These are phyloP conservation scores for Alternaria viburni DNA, from an alignment of 2,329 filamentous ascomycete genomes.

Conservation along the genomic window DNA sequence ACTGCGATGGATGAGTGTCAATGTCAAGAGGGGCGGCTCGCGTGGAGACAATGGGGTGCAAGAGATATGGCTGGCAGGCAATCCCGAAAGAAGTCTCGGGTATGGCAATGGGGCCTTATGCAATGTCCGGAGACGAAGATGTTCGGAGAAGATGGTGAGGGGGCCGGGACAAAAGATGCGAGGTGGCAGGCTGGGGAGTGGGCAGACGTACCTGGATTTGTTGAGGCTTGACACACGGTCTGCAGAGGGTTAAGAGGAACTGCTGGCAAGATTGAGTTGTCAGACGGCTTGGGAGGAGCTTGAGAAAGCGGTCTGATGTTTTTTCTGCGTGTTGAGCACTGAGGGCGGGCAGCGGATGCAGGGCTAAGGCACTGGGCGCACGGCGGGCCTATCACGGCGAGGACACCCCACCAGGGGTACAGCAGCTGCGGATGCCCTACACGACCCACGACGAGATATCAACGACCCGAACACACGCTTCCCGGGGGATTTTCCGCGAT, in stretches of 20 bases:
- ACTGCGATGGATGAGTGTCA: constrained; percentile 34
- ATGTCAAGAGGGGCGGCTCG: constrained; percentile 14
- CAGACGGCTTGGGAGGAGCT: constrained; percentile 29
- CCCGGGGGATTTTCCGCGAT: constrained; percentile 6
- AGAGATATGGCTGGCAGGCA: constrained; percentile 14
- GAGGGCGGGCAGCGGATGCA: constrained; percentile 26
- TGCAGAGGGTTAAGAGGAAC: constrained; percentile 16
- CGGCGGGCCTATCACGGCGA: constrained; percentile 15
- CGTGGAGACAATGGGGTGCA: constrained; percentile 18
- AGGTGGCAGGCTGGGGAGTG: constrained; percentile 13
- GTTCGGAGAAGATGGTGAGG: constrained; percentile 26
- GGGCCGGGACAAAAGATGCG: constrained; percentile 24
- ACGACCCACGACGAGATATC: neutral
- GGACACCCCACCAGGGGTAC: constrained; percentile 16
- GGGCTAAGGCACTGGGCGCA: constrained; percentile 23
- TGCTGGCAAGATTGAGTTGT: constrained; percentile 23
- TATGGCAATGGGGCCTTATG: constrained; percentile 21
- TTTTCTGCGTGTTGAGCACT: constrained; percentile 43
- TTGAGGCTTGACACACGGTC: constrained; percentile 25
- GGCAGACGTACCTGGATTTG: constrained; percentile 45
- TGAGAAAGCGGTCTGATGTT: constrained; percentile 45
- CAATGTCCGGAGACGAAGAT: constrained; percentile 26
- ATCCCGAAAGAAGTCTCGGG: constrained; percentile 19
- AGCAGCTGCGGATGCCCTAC: constrained; percentile 13
- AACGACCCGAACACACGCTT: neutral